These are phyloP conservation scores for Nakazawaea ambrosiae DNA, from an alignment of 805 yeast genomes.

Conservation along the genomic window DNA sequence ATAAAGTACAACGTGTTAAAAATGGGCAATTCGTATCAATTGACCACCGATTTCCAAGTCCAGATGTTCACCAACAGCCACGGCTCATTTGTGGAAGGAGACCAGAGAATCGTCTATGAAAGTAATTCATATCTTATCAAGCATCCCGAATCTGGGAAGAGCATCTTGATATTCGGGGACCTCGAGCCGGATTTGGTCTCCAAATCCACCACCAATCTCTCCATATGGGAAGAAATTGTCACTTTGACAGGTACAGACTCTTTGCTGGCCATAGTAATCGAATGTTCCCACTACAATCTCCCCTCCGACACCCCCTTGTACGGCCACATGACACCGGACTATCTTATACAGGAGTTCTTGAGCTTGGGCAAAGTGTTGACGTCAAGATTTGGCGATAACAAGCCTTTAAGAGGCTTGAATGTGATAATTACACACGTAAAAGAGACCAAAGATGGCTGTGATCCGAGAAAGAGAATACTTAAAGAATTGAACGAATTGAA, in stretches of 20 bases:
- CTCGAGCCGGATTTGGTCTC: conserved; percentile 62
- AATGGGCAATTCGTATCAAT: conserved; percentile 12
- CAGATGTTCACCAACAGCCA: conserved; percentile 35
- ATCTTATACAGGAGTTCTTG: conserved; percentile 50
- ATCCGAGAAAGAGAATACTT: conserved; percentile 55
- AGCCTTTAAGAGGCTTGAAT: conserved; percentile 32
- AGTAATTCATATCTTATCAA: conserved; percentile 57
- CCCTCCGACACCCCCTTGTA: conserved; percentile 45
- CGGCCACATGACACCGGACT: conserved; percentile 76
- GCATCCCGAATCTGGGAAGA: conserved; percentile 24
- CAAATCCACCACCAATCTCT: conserved; percentile 23
- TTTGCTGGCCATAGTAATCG: conserved; percentile 58
- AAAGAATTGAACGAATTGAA: conserved; percentile 38
- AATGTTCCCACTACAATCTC: conserved; percentile 59
- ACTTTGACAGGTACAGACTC: conserved; percentile 30
- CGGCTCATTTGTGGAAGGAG: conserved; percentile 18
- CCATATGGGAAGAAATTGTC: conserved; percentile 54
- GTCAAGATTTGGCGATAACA: conserved; percentile 7
- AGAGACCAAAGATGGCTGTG: conserved; percentile 28
- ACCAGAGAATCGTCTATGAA: conserved; percentile 17
- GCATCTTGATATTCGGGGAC: conserved; percentile 72
- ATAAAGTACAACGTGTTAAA: conserved; percentile 15
- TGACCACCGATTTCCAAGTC: conserved; percentile 29
- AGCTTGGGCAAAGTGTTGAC: conserved; percentile 16
- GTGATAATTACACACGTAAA: conserved; percentile 50